phyloP scores from a whole-genome alignment of 805 yeast species.

The Huiozyma sinensis region DNA sequence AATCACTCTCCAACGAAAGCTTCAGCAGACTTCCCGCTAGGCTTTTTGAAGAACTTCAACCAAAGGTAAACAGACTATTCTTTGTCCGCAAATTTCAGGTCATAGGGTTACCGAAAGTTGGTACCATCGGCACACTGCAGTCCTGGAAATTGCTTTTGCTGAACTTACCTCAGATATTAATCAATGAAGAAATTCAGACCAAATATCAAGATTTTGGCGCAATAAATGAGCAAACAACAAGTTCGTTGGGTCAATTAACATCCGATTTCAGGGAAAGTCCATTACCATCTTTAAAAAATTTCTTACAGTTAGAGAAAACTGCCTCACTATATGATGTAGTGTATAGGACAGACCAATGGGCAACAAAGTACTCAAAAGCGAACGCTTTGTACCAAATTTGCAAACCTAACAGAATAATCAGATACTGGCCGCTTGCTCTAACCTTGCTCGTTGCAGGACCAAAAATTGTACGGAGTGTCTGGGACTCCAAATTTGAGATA shows the following conservation, averaged over 20 bases:
- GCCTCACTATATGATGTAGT: constrained; percentile 2
- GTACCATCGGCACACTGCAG: not conserved
- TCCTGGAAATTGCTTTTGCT: not conserved
- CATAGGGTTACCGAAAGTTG: constrained; percentile 3
- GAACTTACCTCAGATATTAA: constrained; percentile 10
- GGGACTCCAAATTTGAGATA: constrained; percentile 45
- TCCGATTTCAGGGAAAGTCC: not conserved
- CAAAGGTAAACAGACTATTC: constrained; percentile 2
- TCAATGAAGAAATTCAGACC: constrained; percentile 12
- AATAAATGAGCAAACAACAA: constrained; percentile 7
- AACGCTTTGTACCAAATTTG: not conserved
- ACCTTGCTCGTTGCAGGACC: constrained; percentile 44
- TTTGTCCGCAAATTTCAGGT: constrained; percentile 5
- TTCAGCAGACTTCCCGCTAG: not conserved
- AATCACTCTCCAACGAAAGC: not conserved
- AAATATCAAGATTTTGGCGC: constrained; percentile 3
- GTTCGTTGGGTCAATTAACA: constrained; percentile 14
- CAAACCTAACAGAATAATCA: constrained; percentile 34
- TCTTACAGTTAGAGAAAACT: not conserved
- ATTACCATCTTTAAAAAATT: not conserved
- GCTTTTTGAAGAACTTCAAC: constrained; percentile 2
- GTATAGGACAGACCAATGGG: constrained; percentile 3
- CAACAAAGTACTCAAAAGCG: not conserved
- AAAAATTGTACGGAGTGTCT: constrained; percentile 30
- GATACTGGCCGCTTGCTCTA: constrained; percentile 59